Evolutionary conservation across 1,284 basidiomycete genomes (phyloP), one percentile per base, ranked within the genome.

Genomic region (Rhodotorula sp.): DNA sequence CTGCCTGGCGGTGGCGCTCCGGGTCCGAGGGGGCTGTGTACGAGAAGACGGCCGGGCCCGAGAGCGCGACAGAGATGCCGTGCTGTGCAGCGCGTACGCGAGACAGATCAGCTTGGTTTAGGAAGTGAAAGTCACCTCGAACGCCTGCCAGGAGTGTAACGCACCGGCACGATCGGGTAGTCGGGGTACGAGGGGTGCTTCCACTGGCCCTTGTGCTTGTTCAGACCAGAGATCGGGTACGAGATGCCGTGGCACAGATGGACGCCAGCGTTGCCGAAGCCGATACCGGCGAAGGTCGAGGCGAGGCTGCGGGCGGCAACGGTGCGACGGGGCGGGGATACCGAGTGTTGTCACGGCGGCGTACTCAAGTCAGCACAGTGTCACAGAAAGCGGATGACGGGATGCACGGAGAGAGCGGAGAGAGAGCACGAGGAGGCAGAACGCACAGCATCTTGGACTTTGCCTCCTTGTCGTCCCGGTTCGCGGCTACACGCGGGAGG

Each of bases 21-120:
- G 94, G 93, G 0, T 91, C 89, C 4, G 93, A 94, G 9, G 94
- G 92, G 0, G 94, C 89, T 8, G 94, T 97, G 83, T 95, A 97
- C 79, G 91, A 87, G 86, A 97, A 97, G 57, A 97, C 93, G 85
- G 80, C 72, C 48, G 94, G 93, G n/a, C 91, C 92, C 41, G 93
- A 92, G 66, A 96, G 82, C 4, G 93, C 92, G 66, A 97, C 93
- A 72, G 80, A 80, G 42, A 82, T 79, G 19, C 82, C 82, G 65
- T 81, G 81, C 67, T 74, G 64, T 27, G 19, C 7, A 14, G 10
- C 16, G 9, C 1, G 17, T 21, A 21, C 4, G 9, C 0, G 14
- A 17, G n/a, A n/a, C 17, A 8, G 25, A 8, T 21, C n/a, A 48
- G 42, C 41, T 21, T 57, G 7, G 4, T 23, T n/a, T n/a, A n/a